phyloP scores from a whole-genome alignment of 2,329 filamentous ascomycete genomes.

The Macrophomina pseudophaseolina region DNA sequence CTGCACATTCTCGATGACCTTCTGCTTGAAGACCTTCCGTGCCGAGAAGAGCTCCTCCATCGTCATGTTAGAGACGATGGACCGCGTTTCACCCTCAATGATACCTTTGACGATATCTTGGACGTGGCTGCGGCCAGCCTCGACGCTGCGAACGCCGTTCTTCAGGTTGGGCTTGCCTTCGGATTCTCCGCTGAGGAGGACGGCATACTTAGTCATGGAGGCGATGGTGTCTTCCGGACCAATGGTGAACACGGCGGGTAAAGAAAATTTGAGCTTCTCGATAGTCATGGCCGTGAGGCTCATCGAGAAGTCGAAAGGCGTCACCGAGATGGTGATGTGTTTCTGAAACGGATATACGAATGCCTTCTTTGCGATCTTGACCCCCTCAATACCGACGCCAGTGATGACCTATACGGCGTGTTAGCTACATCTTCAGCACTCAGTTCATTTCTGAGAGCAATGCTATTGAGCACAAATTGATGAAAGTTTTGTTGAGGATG shows the following conservation, averaged over 20 bases:
- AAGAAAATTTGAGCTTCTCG: conserved; percentile 82
- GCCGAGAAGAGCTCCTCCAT: conserved; percentile 89
- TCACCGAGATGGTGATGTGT: conserved; percentile 59
- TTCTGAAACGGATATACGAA: conserved; percentile 47
- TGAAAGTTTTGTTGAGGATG: not conserved
- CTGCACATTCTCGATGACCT: conserved; percentile 69
- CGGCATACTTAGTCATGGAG: conserved; percentile 79
- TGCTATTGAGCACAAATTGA: not conserved
- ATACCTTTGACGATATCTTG: conserved; percentile 88
- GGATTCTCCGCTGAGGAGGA: conserved; percentile 71
- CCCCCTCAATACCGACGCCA: conserved; percentile 74
- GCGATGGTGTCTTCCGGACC: conserved; percentile 75
- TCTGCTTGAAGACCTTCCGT: conserved; percentile 75
- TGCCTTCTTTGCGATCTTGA: conserved; percentile 77
- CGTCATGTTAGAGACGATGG: conserved; percentile 85
- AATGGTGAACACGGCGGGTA: conserved; percentile 85
- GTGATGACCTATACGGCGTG: conserved; percentile 62
- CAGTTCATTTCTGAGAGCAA: not conserved
- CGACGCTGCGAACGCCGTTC: conserved; percentile 43
- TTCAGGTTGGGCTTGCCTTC: conserved; percentile 45
- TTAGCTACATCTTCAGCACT: not conserved
- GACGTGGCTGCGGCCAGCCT: conserved; percentile 66
- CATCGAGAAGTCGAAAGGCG: conserved; percentile 82
- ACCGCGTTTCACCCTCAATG: conserved; percentile 85
- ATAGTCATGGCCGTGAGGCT: conserved; percentile 86